A percentile compares a stretch with the other conserved stretches of the same genome.
Conservation (phyloP, 2,329 filamentous ascomycete species). For the Diaporthe sp. region DNA sequence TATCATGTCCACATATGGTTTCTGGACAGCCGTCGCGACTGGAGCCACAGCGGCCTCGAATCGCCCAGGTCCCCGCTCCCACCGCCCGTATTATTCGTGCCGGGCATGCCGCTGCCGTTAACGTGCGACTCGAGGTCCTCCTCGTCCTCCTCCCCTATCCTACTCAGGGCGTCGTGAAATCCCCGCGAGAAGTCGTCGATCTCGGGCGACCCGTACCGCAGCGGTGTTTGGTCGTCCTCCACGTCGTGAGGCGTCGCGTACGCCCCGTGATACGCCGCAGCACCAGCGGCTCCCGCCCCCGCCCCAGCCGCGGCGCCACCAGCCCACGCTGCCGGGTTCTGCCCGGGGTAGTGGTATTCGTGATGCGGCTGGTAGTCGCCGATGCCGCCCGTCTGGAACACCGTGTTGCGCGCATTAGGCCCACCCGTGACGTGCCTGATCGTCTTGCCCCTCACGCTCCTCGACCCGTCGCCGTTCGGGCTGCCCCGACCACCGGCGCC, state of each 20-base stretch:
- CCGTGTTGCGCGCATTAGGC: conserved; percentile 21
- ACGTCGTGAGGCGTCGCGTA: conserved; percentile 36
- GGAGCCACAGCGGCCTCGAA: conserved; percentile 61
- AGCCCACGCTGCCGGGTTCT: conserved; percentile 39
- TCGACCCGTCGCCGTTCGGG: not conserved
- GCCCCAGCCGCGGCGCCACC: conserved; percentile 23
- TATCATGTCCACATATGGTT: conserved; percentile 59
- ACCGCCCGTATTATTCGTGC: conserved; percentile 18
- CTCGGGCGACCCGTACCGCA: conserved; percentile 48
- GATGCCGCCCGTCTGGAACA: conserved; percentile 26
- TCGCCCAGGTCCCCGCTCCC: conserved; percentile 32
- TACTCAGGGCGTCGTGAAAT: conserved; percentile 52
- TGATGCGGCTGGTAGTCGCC: conserved; percentile 11
- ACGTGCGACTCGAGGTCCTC: conserved; percentile 37
- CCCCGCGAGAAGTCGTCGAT: conserved; percentile 58
- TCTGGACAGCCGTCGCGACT: conserved; percentile 59
- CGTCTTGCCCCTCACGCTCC: conserved; percentile 27
- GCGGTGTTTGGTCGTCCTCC: conserved; percentile 51
- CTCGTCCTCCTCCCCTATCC: conserved; percentile 52
- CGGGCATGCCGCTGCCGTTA: conserved; percentile 31
- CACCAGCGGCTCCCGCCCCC: conserved; percentile 29
- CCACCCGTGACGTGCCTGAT: conserved; percentile 35
- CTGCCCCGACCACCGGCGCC: not conserved
- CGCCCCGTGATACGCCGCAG: conserved; percentile 26
- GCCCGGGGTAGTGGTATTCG: conserved; percentile 38